Evolutionary conservation across 2,329 filamentous ascomycete species (phyloP).

Genomic region (Annulohypoxylon truncatum): DNA sequence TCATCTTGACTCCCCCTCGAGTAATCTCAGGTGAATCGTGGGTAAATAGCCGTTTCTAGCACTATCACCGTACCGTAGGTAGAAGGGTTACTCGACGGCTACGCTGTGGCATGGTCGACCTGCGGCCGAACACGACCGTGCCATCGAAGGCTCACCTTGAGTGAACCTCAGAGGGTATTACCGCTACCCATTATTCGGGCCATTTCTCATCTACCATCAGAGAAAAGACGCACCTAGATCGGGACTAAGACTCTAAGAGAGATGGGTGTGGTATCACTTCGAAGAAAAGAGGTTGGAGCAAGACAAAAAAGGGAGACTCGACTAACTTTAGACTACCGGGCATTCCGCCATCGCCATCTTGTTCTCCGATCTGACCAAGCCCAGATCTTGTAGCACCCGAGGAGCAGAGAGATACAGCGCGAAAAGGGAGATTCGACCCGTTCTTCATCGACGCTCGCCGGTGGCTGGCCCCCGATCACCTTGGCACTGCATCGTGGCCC

Average conservation of each 20-base stretch:
- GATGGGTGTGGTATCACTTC: slow-evolving; percentile 13
- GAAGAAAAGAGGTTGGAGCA: slow-evolving; percentile 7
- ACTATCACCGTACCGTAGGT: slow-evolving; percentile 8
- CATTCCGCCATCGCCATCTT: neutral
- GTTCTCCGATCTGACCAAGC: neutral
- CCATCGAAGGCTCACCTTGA: slow-evolving; percentile 10
- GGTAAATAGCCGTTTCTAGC: slow-evolving; percentile 3
- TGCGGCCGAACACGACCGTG: slow-evolving; percentile 23
- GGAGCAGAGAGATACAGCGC: slow-evolving; percentile 7
- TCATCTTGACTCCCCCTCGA: slow-evolving; percentile 9
- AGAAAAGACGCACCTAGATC: slow-evolving; percentile 5
- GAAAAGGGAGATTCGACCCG: slow-evolving; percentile 7
- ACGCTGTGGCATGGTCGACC: slow-evolving; percentile 28
- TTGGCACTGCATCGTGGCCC: slow-evolving; percentile 17
- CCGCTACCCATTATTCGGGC: slow-evolving; percentile 16
- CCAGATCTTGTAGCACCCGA: slow-evolving; percentile 12
- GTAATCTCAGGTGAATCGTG: slow-evolving; percentile 9
- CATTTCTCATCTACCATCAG: slow-evolving; percentile 5
- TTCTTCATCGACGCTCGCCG: neutral
- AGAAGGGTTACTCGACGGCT: slow-evolving; percentile 21
- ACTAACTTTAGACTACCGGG: neutral
- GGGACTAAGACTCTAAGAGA: slow-evolving; percentile 25
- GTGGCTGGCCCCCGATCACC: neutral
- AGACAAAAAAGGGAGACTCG: neutral
- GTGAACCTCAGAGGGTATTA: slow-evolving; percentile 24